A percentile compares a stretch with the other conserved stretches of the same genome.
phyloP scores from a whole-genome alignment of 2,329 filamentous ascomycete species.

The Hortaea werneckii region DNA sequence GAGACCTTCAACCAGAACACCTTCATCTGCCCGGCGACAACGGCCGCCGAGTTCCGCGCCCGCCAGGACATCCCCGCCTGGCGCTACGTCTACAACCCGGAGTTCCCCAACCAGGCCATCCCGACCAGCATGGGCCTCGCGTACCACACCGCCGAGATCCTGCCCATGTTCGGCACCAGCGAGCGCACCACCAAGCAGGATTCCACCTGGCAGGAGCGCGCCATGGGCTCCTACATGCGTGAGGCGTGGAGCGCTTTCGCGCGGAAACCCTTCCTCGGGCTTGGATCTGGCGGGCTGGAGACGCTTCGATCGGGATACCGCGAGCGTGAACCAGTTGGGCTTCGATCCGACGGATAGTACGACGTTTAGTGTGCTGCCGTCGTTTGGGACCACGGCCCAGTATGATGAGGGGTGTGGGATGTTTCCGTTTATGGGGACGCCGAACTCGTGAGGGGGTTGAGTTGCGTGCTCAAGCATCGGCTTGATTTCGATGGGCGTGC shows the following conservation, averaged over 20 bases:
- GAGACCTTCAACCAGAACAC: conserved; percentile 1
- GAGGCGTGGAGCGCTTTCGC: conserved; percentile 25
- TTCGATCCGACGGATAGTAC: background rate
- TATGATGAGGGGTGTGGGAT: background rate
- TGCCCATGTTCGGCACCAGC: background rate
- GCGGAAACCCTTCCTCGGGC: conserved; percentile 17
- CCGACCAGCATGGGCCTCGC: background rate
- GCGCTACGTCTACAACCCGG: conserved; percentile 1
- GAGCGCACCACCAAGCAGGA: background rate
- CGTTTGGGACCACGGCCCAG: background rate
- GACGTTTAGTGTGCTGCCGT: background rate
- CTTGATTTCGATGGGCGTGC: too few relatives aligned
- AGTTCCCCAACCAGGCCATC: background rate
- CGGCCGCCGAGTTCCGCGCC: background rate
- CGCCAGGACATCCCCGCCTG: background rate
- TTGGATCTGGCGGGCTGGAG: conserved; percentile 29
- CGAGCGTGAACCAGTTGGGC: background rate
- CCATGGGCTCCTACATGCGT: conserved; percentile 6
- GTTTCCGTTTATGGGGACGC: too few relatives aligned
- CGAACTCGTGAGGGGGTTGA: too few relatives aligned
- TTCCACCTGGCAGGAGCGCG: background rate
- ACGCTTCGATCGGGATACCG: conserved; percentile 10
- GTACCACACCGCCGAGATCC: background rate
- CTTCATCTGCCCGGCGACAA: conserved; percentile 7
- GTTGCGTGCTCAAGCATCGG: too few relatives aligned